Percentiles rank a stretch among this genome's conserved stretches.
Conservation (phyloP, 208 protist species). For the Plasmodiophora brassicae region DNA sequence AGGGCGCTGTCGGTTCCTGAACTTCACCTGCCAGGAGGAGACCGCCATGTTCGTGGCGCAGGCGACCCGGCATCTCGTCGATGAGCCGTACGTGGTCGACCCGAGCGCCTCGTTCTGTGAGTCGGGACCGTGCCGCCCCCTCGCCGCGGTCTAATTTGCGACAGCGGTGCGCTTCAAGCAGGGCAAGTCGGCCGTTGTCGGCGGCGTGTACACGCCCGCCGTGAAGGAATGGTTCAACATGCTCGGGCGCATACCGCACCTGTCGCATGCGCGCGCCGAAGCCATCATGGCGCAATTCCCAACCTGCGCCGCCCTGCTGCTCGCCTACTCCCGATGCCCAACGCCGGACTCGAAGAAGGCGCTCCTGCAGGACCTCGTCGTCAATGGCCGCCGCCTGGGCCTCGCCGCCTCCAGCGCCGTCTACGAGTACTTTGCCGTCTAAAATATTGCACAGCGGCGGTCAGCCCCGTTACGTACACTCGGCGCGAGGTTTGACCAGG, state of each 20-base stretch:
- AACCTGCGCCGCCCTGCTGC: not conserved
- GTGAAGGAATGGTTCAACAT: constrained; percentile 33
- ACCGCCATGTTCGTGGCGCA: not conserved
- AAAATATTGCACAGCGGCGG: too few relatives aligned
- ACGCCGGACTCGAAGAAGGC: not conserved
- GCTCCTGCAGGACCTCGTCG: not conserved
- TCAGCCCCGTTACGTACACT: too few relatives aligned
- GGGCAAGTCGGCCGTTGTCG: not conserved
- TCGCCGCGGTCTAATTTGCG: not conserved
- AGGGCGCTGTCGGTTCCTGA: not conserved
- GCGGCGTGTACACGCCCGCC: not conserved
- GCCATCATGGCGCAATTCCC: not conserved
- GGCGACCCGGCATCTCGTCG: not conserved
- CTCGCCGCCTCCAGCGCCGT: not conserved
- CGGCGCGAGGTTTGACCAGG: too few relatives aligned
- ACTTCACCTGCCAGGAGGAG: not conserved
- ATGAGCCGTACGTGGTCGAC: not conserved
- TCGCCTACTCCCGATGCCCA: not conserved
- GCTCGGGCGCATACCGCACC: not conserved
- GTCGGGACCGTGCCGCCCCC: not conserved
- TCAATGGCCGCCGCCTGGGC: not conserved
- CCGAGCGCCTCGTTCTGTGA: not conserved
- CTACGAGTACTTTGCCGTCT: not conserved
- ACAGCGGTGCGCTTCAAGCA: not conserved
- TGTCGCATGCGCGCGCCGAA: not conserved